Base-by-base conservation (phyloP, 805 yeast species). In the Pichia phayaonensis region DNA sequence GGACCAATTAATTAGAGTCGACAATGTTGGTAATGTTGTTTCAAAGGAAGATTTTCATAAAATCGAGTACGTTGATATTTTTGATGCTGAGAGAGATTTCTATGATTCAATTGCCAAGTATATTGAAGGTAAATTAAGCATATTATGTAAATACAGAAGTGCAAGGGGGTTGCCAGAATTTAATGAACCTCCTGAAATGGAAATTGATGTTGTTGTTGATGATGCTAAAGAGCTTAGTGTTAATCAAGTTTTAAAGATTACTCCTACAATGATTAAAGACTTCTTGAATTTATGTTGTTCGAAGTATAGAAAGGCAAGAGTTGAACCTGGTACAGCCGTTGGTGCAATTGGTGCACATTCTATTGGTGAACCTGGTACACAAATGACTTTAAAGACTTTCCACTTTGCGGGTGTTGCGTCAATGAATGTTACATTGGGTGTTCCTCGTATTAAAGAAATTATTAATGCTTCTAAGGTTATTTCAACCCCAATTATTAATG, bases 271-370 rank as follows among this genome's bases (percentile, higher is more conserved):
- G 55, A 77, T 94, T 18, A 67, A 66, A 16, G 77, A 74, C 56
- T 94, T 94, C 68, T 71, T 94, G 61, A 75, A 78, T 45, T 79
- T 86, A 59, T 86, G 97, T 58, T 74, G 92, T 53, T 72, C 73
- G 58, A 94, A 94, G 69, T 94, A 94, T 63, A 80, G 81, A 49
- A 77, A 84, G 58, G 97, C 99, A 8, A 84, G 83, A 69, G 97
- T 94, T 18, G 99, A 94, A 67, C 99, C 99, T 1, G 99, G 98
- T 55, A 94, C 99, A 4, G 99, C 99, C 2, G 98, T 94, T 49
- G 99, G 99, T 58, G 98, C 99, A 24, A 90, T 94, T 70, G 99
- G 98, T 59, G 99, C 99, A 0, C 99, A 94, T 66, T 88, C 97
- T 42, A 94, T 94, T 73, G 99, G 99, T 72, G 99, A 92, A 65